Percentiles rank a stretch among this genome's conserved stretches.
Conservation (phyloP, 192 early-diverging fungal genomes). For the Linnemannia schmuckeri region DNA sequence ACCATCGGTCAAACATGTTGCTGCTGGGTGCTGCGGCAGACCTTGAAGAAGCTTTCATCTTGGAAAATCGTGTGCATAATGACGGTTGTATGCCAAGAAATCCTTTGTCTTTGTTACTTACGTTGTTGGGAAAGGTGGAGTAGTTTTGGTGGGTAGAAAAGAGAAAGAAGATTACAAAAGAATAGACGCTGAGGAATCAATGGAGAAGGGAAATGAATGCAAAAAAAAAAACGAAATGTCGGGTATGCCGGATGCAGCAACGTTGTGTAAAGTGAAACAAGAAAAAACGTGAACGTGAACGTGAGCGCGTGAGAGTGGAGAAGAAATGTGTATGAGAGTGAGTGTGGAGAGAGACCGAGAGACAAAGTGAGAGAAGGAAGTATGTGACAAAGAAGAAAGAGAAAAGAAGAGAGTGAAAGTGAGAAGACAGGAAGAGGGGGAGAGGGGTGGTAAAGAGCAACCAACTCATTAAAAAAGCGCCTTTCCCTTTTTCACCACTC, state of each 20-base stretch:
- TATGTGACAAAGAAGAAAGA: not conserved
- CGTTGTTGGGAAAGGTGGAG: not conserved
- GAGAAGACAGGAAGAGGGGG: not conserved
- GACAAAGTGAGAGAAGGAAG: not conserved
- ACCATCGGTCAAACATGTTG: not conserved
- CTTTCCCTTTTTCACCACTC: not conserved
- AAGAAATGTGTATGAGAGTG: not conserved
- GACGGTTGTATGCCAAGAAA: not conserved
- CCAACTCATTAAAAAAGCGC: not conserved
- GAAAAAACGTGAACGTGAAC: slow-evolving; percentile 7
- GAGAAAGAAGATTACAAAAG: slow-evolving; percentile 2
- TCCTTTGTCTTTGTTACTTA: not conserved
- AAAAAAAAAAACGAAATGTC: not conserved
- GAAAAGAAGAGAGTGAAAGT: not conserved
- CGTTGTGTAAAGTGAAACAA: not conserved
- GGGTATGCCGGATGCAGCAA: not conserved
- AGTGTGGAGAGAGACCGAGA: not conserved
- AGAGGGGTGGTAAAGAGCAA: not conserved
- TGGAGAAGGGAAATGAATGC: not conserved
- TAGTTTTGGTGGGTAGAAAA: not conserved
- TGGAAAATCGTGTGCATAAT: not conserved
- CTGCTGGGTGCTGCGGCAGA: not conserved
- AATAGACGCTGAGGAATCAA: not conserved
- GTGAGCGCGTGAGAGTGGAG: not conserved
- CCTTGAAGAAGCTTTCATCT: not conserved